phyloP scores from a whole-genome alignment of 2,329 filamentous ascomycete genomes.

The Metarhizium rileyi region DNA sequence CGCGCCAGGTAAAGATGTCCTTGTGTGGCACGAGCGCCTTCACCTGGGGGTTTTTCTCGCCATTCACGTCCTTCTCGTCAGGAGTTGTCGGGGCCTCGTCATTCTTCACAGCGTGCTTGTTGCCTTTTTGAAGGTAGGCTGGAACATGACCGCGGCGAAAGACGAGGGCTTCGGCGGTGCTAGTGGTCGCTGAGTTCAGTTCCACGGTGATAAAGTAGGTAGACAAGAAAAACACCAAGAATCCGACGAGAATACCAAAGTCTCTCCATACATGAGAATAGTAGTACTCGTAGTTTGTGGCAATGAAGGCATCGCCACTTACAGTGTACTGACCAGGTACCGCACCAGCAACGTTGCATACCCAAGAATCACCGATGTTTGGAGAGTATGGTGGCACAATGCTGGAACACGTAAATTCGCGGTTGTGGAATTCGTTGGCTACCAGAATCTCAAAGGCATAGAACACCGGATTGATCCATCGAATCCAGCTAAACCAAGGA shows the following conservation, averaged over 20 bases:
- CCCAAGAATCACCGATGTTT: conserved; percentile 34
- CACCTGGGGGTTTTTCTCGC: conserved; percentile 12
- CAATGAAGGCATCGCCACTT: conserved; percentile 52
- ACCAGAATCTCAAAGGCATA: conserved; percentile 67
- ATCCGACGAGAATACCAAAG: conserved; percentile 56
- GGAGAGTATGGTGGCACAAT: conserved; percentile 38
- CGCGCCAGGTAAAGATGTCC: conserved; percentile 66
- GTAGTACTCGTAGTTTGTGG: conserved; percentile 44
- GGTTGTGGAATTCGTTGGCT: conserved; percentile 60
- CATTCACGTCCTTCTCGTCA: conserved; percentile 7
- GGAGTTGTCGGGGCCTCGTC: conserved; percentile 19
- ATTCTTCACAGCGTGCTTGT: conserved; percentile 19
- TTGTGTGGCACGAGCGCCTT: conserved; percentile 32
- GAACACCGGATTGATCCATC: conserved; percentile 62
- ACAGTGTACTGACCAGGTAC: conserved; percentile 43
- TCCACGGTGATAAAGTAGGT: conserved; percentile 56
- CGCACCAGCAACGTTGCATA: conserved; percentile 45
- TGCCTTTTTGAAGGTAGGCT: conserved; percentile 24
- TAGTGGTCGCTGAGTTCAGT: conserved; percentile 51
- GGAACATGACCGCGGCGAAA: conserved; percentile 50
- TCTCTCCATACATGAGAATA: conserved; percentile 56
- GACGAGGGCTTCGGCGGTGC: conserved; percentile 59
- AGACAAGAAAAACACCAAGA: conserved; percentile 53
- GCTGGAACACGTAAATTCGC: conserved; percentile 44
- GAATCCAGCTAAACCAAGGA: conserved; percentile 67